Conservation (phyloP, 2,329 filamentous ascomycete species). For the Pleomassaria siparia region DNA sequence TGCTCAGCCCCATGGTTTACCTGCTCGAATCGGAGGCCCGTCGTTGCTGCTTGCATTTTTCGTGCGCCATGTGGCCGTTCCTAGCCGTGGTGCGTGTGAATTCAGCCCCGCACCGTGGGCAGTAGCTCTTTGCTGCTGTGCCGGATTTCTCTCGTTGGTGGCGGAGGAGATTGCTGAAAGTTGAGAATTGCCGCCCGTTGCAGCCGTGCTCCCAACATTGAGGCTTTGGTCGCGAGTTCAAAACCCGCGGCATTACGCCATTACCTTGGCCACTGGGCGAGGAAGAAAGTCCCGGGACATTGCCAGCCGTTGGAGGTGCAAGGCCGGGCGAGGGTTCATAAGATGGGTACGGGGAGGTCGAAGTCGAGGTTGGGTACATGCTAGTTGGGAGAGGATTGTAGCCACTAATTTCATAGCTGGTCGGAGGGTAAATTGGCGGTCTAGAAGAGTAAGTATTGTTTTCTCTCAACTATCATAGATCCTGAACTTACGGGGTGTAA, state of each 20-base stretch:
- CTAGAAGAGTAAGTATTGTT: constrained; percentile 20
- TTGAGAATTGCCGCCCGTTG: constrained; percentile 93
- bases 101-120: constrained; percentile 87
- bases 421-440: constrained; percentile 35
- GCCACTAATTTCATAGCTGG: constrained; percentile 35
- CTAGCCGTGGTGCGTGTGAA: constrained; percentile 87
- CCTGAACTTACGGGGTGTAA: constrained; percentile 34
- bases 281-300: constrained; percentile 29
- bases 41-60: constrained; percentile 88
- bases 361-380: constrained; percentile 40
- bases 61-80: constrained; percentile 82
- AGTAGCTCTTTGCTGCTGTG: constrained; percentile 83
- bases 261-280: constrained; percentile 27
- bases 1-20: constrained; percentile 26
- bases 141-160: constrained; percentile 95
- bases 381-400: constrained; percentile 38
- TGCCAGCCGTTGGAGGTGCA: constrained; percentile 18
- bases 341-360: constrained; percentile 33
- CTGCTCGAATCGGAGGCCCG: constrained; percentile 47
- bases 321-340: constrained; percentile 33
- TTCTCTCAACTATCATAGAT: background rate
- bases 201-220: constrained; percentile 98
- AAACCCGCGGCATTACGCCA: constrained; percentile 55
- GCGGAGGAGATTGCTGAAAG: constrained; percentile 89
- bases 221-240: constrained; percentile 82